Percentiles rank a stretch among this genome's conserved stretches.
These are phyloP conservation scores for Phylloporus sp. DNA, from an alignment of 768 basidiomycete species.

Conservation along the genomic window DNA sequence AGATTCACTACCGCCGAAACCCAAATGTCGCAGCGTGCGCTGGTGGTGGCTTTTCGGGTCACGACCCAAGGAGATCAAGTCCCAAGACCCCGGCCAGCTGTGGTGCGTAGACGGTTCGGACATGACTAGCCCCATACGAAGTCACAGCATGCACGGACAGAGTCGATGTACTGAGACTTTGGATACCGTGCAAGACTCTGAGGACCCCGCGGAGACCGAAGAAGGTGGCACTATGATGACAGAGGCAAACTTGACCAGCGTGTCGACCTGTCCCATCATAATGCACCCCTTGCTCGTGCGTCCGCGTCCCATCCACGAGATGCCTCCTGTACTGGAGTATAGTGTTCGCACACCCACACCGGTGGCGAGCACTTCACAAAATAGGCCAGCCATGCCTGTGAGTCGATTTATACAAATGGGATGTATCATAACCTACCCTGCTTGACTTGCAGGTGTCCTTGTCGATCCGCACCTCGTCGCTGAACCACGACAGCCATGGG, in stretches of 20 bases:
- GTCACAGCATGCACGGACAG: slow-evolving; percentile 8
- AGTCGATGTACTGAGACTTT: slow-evolving; percentile 7
- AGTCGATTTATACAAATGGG: slow-evolving; percentile 2
- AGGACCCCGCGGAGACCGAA: slow-evolving; percentile 8
- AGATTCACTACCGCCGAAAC: slow-evolving; percentile 2
- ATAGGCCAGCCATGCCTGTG: slow-evolving; percentile 12
- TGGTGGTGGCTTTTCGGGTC: slow-evolving; percentile 26
- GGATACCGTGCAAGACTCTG: slow-evolving; percentile 7
- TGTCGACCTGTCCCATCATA: slow-evolving; percentile 15
- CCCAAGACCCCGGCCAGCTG: slow-evolving; percentile 14
- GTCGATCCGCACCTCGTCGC: slow-evolving; percentile 8
- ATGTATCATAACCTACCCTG: neutral
- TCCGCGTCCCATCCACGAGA: neutral
- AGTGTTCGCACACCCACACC: neutral
- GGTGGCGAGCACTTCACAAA: neutral
- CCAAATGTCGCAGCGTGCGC: slow-evolving; percentile 8
- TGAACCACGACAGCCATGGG: slow-evolving; percentile 12
- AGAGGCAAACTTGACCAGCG: slow-evolving; percentile 15
- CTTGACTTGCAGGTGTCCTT: slow-evolving; percentile 4
- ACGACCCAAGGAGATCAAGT: slow-evolving; percentile 23
- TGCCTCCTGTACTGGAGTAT: slow-evolving; percentile 4
- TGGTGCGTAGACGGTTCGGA: slow-evolving; percentile 29
- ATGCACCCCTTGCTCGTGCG: slow-evolving; percentile 9
- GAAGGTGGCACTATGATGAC: slow-evolving; percentile 16
- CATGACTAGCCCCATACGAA: slow-evolving; percentile 19